Evolutionary conservation across 208 protist genomes (phyloP).

Genomic region (Leishmania mexicana): DNA sequence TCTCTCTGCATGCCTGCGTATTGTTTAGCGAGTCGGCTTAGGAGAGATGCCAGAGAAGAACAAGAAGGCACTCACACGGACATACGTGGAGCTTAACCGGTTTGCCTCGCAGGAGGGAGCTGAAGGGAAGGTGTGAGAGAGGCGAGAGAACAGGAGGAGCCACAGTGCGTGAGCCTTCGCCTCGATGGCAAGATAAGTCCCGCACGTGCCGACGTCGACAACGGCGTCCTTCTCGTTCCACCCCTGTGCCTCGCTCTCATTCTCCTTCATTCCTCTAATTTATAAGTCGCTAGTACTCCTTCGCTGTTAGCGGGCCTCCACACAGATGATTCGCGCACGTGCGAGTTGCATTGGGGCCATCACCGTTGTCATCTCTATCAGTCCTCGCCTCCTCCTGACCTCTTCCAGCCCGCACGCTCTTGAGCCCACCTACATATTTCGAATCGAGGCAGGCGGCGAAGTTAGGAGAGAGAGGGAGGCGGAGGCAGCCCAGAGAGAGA

Average conservation of each 20-base stretch:
- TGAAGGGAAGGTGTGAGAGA: neutral
- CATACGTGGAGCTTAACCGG: neutral
- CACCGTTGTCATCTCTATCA: neutral
- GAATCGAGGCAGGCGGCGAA: neutral
- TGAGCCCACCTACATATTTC: no score
- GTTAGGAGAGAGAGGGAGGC: neutral
- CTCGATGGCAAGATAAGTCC: neutral
- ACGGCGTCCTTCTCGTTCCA: neutral
- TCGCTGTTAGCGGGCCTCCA: neutral
- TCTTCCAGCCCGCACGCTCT: neutral
- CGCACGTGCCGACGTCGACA: neutral
- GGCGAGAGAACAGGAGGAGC: neutral
- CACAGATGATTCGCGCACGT: neutral
- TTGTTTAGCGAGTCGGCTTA: neutral
- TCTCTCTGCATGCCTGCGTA: conserved; percentile 1
- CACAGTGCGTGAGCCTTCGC: neutral
- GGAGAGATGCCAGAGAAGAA: neutral
- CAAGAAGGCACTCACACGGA: neutral
- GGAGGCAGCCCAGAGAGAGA: neutral
- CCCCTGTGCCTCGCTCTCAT: neutral
- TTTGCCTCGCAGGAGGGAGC: neutral
- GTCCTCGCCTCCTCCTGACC: neutral
- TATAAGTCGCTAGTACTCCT: neutral
- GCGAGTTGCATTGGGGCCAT: neutral
- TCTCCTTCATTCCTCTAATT: neutral